Evolutionary conservation across 495 filamentous ascomycete species (phyloP).

Genomic region (Neurospora discreta): DNA sequence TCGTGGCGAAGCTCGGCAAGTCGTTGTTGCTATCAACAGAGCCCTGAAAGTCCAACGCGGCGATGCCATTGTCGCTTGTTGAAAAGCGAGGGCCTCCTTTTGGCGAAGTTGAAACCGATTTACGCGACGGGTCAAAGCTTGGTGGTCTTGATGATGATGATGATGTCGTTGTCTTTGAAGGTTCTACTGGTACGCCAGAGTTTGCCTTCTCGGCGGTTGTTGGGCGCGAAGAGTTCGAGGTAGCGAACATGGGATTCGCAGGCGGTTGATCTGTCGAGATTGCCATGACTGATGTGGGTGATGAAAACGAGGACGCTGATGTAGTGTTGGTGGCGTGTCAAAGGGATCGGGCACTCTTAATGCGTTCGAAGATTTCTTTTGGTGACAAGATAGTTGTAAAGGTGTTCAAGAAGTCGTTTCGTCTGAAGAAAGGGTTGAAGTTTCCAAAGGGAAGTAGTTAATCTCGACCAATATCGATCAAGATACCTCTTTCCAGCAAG

Average conservation of each 20-base stretch:
- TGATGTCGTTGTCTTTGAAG: no score
- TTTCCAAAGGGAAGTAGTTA: background rate
- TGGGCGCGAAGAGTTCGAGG: background rate
- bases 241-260: background rate
- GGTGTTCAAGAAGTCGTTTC: background rate
- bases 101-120: background rate
- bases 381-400: background rate
- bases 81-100: background rate
- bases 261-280: background rate
- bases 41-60: constrained; percentile 33
- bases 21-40: constrained; percentile 40
- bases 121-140: background rate
- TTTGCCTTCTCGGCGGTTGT: background rate
- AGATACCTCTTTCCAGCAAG: background rate
- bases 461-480: background rate
- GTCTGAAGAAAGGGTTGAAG: background rate
- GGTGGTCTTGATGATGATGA: background rate
- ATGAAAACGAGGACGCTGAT: background rate
- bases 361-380: background rate
- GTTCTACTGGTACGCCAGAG: background rate
- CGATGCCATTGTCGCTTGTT: constrained; percentile 6
- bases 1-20: constrained; percentile 36
- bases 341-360: background rate
- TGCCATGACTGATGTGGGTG: background rate
- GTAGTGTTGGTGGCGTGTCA: background rate